Evolutionary conservation across 1,284 basidiomycete species (phyloP).

Genomic region (Pisolithus thermaeus): DNA sequence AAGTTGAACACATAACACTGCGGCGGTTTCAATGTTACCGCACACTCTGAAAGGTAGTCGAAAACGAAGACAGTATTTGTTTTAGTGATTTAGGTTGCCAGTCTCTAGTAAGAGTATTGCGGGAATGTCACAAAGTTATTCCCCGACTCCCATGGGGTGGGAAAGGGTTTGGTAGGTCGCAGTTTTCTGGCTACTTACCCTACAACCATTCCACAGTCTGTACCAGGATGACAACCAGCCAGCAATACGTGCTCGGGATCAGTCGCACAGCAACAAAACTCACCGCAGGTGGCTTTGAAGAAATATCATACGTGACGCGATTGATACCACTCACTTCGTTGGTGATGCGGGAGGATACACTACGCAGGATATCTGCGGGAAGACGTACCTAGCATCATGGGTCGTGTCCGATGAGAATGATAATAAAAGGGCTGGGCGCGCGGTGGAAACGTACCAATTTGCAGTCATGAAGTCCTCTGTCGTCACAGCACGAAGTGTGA

Average conservation of each 20-base stretch:
- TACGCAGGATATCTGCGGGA: constrained; percentile 86
- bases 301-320: constrained; percentile 94
- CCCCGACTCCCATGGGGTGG: too few species aligned
- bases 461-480: constrained; percentile 98
- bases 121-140: too few species aligned
- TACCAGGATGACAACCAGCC: neutral
- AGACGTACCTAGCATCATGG: constrained; percentile 66
- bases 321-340: constrained; percentile 96
- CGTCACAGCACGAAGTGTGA: constrained; percentile 86
- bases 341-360: constrained; percentile 95
- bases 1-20: too few species aligned
- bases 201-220: constrained; percentile 49
- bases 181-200: neutral
- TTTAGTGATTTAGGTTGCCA: too few species aligned
- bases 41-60: too few species aligned
- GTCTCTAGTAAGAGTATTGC: too few species aligned
- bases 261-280: constrained; percentile 23
- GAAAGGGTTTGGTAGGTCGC: too few species aligned
- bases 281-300: constrained; percentile 93
- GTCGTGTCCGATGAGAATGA: neutral
- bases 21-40: too few species aligned
- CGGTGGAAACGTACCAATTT: constrained; percentile 62
- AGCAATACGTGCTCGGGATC: neutral
- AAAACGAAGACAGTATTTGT: too few species aligned
- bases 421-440: neutral